These are phyloP conservation scores for Umbellularia californica DNA, from an alignment of 164 flowering plant species.

Conservation along the genomic window DNA sequence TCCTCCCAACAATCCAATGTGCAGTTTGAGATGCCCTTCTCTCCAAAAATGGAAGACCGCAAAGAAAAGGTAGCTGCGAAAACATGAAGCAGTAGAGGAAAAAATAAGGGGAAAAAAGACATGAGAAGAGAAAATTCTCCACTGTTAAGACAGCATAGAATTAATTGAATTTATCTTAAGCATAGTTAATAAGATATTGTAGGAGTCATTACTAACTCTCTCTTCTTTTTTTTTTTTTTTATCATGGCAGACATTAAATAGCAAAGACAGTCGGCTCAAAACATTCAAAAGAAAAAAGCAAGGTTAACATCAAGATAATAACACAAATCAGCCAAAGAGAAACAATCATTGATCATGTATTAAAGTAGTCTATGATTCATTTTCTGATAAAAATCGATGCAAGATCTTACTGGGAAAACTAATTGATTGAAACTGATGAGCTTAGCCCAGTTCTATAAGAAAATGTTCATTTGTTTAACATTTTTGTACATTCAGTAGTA, in stretches of 20 bases:
- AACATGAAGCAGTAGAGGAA: background rate
- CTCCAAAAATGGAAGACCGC: constrained; percentile 80
- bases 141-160: background rate
- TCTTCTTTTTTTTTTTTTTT: background rate
- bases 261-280: background rate
- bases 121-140: background rate
- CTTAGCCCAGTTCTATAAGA: no score
- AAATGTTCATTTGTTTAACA: no score
- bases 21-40: constrained; percentile 70
- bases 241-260: background rate
- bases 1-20: constrained; percentile 73
- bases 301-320: background rate
- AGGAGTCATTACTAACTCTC: no score
- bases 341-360: no score
- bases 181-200: background rate
- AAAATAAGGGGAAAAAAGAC: background rate
- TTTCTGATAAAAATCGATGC: no score
- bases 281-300: background rate
- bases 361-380: no score
- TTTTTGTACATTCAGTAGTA: no score
- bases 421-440: no score
- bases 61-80: constrained; percentile 72
- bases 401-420: no score
- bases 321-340: background rate
- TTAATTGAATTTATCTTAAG: background rate